Evolutionary conservation across 805 yeast species (phyloP), one percentile per base, ranked within the genome.

Genomic region (Maudiozyma bulderi): DNA sequence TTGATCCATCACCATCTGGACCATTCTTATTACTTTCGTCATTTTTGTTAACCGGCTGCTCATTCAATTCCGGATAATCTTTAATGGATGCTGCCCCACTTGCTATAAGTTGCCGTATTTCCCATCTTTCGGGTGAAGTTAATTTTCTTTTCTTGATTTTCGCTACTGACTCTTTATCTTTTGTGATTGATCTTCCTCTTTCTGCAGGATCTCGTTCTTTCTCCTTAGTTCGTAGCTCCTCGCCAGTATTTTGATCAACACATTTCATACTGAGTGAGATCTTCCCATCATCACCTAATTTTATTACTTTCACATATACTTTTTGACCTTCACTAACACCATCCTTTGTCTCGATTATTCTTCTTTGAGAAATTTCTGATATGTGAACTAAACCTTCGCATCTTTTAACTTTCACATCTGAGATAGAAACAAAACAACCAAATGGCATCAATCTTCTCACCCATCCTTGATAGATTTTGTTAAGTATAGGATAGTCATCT

Each of bases 121-220:
- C 97, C 95, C 96, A 90, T 49, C 88, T 67, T 65, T 90, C 98
- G 0, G 95, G 95, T 0, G 95, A 84, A 0, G 95, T 83, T 35
- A 83, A 63, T 47, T 86, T 73, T 52, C 73, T 67, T 52, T 65
- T 70, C 7, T 50, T 53, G 10, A 54, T 56, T 8, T 38, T 42
- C 9, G 15, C 41, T 11, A 26, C 9, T 13, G 44, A 53, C 40
- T 28, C 41, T 14, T 47, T 46, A 43, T 31, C 48, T 46, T 11
- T 49, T 38, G 14, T 38, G 37, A 40, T 49, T 33, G 34, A 31
- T 39, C 46, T 31, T 8, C 50, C 44, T 26, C 47, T 35, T 14
- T 40, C 30, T 4, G 8, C 40, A 10, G 15, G 34, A 11, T 48
- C 45, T n/a, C 50, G 40, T 8, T 33, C 26, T 31, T 33, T 33